Conservation (phyloP, 2,329 filamentous ascomycete genomes). For the Chaetomium olivaceum region DNA sequence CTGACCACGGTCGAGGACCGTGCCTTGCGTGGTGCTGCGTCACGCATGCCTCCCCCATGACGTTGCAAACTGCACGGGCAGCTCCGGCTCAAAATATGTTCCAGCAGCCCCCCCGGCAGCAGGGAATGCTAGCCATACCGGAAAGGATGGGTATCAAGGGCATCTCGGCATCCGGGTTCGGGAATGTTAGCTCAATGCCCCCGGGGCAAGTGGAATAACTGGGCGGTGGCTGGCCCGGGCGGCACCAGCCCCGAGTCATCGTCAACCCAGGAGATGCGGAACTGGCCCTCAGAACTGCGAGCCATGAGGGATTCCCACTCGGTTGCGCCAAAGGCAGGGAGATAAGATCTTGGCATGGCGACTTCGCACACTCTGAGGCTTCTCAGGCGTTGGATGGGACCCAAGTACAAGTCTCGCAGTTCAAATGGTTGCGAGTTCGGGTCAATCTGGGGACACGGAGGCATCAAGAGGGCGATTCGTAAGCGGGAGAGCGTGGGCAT, state of each 20-base stretch:
- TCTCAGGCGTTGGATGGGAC: slow-evolving; percentile 23
- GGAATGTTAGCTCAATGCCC: background rate
- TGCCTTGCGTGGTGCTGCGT: no score
- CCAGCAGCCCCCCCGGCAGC: background rate
- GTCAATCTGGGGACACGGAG: background rate
- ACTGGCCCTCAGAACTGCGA: background rate
- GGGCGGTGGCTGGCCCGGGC: background rate
- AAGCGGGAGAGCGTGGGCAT: slow-evolving; percentile 22
- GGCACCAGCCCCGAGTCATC: slow-evolving; percentile 7
- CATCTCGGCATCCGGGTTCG: background rate
- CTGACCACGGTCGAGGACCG: no score
- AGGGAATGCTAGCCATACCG: no score
- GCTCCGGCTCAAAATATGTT: background rate
- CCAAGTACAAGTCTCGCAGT: slow-evolving; percentile 21
- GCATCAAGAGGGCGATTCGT: slow-evolving; percentile 24
- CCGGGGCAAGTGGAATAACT: background rate
- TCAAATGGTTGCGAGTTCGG: background rate
- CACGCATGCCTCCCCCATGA: no score
- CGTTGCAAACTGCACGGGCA: no score
- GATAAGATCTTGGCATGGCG: slow-evolving; percentile 17
- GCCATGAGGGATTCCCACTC: background rate
- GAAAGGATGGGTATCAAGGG: no score
- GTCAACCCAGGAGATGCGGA: slow-evolving; percentile 15
- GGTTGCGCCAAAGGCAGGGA: background rate
- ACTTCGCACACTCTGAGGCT: slow-evolving; percentile 20